These are phyloP conservation scores for Syzygium malaccense DNA, from an alignment of 441 rosid genomes.

Conservation along the genomic window DNA sequence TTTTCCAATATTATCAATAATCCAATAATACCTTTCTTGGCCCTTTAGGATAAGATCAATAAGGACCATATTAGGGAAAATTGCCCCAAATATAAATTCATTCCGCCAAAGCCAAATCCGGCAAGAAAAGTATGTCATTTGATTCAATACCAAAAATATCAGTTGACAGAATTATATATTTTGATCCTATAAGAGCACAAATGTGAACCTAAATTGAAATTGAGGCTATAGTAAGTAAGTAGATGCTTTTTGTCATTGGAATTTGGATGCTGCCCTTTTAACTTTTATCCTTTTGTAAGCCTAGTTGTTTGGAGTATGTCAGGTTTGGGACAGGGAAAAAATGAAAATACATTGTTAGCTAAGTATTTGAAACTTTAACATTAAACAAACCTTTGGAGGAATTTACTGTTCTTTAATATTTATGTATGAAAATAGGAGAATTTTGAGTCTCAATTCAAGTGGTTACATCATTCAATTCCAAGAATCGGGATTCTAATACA, in stretches of 20 bases:
- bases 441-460: neutral
- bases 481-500: neutral
- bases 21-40: neutral
- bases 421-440: neutral
- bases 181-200: too few relatives aligned
- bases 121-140: neutral
- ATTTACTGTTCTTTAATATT: too few relatives aligned
- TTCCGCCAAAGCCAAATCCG: neutral
- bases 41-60: neutral
- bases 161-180: too few relatives aligned
- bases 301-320: too few relatives aligned
- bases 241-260: too few relatives aligned
- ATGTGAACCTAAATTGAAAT: too few relatives aligned
- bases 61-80: neutral
- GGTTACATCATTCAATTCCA: neutral
- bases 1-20: neutral
- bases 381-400: neutral
- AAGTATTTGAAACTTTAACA: too few relatives aligned
- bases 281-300: too few relatives aligned
- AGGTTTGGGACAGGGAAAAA: too few relatives aligned
- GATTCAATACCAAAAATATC: neutral
- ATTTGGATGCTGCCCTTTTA: too few relatives aligned
- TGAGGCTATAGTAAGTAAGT: too few relatives aligned
- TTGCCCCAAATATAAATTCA: neutral
- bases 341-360: too few relatives aligned